These are phyloP conservation scores for Mimosa bimucronata DNA, from an alignment of 306 rosid genomes.

Conservation along the genomic window DNA sequence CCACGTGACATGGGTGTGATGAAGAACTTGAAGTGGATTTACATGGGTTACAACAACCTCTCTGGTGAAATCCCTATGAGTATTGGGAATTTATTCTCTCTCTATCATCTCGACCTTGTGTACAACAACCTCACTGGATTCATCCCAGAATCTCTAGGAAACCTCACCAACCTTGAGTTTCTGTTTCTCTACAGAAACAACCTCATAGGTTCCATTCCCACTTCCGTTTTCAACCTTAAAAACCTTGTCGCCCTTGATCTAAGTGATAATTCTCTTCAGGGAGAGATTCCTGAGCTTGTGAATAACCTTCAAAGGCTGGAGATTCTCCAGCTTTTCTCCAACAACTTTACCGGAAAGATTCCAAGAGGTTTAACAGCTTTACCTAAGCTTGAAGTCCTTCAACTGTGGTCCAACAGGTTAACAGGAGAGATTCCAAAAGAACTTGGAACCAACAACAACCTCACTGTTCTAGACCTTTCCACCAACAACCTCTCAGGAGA, in stretches of 20 bases:
- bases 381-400: slow-evolving; percentile 67
- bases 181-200: slow-evolving; percentile 83
- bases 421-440: slow-evolving; percentile 59
- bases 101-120: slow-evolving; percentile 83
- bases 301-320: slow-evolving; percentile 51
- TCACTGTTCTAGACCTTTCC: slow-evolving; percentile 66
- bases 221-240: slow-evolving; percentile 53
- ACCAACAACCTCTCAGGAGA: slow-evolving; percentile 57
- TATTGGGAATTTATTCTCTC: slow-evolving; percentile 56
- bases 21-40: slow-evolving; percentile 75
- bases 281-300: slow-evolving; percentile 69
- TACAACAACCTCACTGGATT: slow-evolving; percentile 79
- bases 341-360: slow-evolving; percentile 56
- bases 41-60: slow-evolving; percentile 87
- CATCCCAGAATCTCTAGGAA: slow-evolving; percentile 73
- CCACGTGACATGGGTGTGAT: slow-evolving; percentile 52
- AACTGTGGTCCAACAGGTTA: slow-evolving; percentile 66
- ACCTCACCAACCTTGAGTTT: slow-evolving; percentile 64
- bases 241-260: slow-evolving; percentile 79
- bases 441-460: slow-evolving; percentile 59
- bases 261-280: slow-evolving; percentile 76
- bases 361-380: slow-evolving; percentile 53
- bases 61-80: slow-evolving; percentile 74
- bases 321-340: slow-evolving; percentile 67
- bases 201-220: slow-evolving; percentile 66